These are phyloP conservation scores for Mycena polygramma DNA, from an alignment of 768 basidiomycete species.

Conservation along the genomic window DNA sequence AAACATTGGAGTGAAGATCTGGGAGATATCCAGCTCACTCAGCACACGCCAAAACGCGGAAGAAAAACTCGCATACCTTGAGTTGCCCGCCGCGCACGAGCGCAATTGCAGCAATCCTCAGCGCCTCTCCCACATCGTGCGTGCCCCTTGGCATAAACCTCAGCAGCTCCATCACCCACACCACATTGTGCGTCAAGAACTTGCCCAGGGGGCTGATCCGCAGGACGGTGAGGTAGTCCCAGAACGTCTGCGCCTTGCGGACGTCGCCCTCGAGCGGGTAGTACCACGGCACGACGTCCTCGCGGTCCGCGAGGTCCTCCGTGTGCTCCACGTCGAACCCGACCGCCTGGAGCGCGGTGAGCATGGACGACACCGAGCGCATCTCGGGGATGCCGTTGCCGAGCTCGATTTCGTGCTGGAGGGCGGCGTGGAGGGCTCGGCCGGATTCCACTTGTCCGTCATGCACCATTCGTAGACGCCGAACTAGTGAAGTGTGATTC, in stretches of 20 bases:
- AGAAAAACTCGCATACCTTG: slow-evolving; percentile 69
- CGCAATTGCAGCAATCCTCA: slow-evolving; percentile 67
- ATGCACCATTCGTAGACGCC: slow-evolving; percentile 99
- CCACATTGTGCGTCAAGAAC: slow-evolving; percentile 83
- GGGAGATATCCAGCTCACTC: slow-evolving; percentile 21
- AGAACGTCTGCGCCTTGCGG: slow-evolving; percentile 90
- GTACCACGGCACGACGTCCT: slow-evolving; percentile 89
- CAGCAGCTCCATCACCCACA: slow-evolving; percentile 82
- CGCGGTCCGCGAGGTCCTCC: slow-evolving; percentile 93
- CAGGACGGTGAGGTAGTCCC: slow-evolving; percentile 92
- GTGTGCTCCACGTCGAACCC: slow-evolving; percentile 92
- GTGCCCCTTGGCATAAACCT: slow-evolving; percentile 94
- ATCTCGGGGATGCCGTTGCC: slow-evolving; percentile 99
- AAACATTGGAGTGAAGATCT: slow-evolving; percentile 94
- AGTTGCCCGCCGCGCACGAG: slow-evolving; percentile 88
- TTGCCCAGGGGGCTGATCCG: slow-evolving; percentile 91
- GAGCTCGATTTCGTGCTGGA: slow-evolving; percentile 92
- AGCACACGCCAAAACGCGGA: slow-evolving; percentile 29
- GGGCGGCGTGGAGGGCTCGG: slow-evolving; percentile 89
- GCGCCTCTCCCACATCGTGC: slow-evolving; percentile 86
- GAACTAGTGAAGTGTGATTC: slow-evolving; percentile 67
- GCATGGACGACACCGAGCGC: slow-evolving; percentile 79
- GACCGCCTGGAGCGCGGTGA: slow-evolving; percentile 83
- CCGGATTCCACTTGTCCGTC: slow-evolving; percentile 94
- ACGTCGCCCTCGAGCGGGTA: slow-evolving; percentile 97